phyloP scores from a whole-genome alignment of 2,329 filamentous ascomycete species.

The Colletotrichum eleusines region DNA sequence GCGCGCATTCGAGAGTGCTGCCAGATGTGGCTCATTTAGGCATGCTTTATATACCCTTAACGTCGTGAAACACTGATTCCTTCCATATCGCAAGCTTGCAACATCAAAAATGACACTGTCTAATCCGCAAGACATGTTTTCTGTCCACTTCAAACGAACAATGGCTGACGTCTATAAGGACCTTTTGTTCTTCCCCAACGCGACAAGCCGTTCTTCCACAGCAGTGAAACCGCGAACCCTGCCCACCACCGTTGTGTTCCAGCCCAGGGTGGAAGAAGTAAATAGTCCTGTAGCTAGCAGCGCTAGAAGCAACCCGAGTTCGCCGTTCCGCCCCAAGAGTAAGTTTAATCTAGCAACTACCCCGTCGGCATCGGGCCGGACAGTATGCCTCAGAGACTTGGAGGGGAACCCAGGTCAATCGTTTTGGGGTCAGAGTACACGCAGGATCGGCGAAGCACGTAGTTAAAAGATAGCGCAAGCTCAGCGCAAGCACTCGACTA shows the following conservation, averaged over 20 bases:
- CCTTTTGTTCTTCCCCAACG: conserved; percentile 3
- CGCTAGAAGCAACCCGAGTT: not conserved
- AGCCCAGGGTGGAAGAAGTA: not conserved
- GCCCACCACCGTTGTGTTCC: not conserved
- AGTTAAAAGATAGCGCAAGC: not conserved
- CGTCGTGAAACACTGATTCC: not conserved
- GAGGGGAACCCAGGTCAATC: not conserved
- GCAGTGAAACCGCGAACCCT: not conserved
- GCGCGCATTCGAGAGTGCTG: not conserved
- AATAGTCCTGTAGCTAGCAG: not conserved
- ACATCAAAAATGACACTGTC: conserved; percentile 2
- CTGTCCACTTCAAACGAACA: not conserved
- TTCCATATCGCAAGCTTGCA: not conserved
- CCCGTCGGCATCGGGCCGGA: not conserved
- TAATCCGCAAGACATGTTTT: not conserved
- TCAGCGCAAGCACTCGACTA: too few relatives aligned
- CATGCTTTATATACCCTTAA: conserved; percentile 3
- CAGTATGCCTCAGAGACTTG: conserved; percentile 9
- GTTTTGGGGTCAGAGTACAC: not conserved
- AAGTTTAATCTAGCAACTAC: not conserved
- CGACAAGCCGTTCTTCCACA: not conserved
- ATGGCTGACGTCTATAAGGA: conserved; percentile 1
- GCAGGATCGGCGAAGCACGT: not conserved
- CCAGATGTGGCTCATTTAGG: not conserved
- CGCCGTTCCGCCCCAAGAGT: conserved; percentile 9